Evolutionary conservation across 2,329 filamentous ascomycete genomes (phyloP), one percentile per base, ranked within the genome.

Genomic region (Alternaria metachromatica): DNA sequence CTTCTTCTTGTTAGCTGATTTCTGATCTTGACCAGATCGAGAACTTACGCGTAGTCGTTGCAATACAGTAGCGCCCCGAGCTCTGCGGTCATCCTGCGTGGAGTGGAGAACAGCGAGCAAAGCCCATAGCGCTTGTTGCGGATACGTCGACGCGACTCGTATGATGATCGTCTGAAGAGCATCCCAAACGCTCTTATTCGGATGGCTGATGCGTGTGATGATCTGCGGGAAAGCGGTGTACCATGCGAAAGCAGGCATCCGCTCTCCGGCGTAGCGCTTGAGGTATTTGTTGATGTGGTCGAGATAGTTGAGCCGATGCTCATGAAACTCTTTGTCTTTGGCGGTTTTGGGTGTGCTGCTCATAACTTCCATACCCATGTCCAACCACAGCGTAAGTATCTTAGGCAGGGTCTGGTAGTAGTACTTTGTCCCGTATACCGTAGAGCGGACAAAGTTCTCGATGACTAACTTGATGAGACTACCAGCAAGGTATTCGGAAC

Each of bases 341-440:
- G 67, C 61, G 8, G 65, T 63, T 15, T 69, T 69, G 8, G 75
- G 74, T 3, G 60, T 25, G 1, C 64, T 61, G 26, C 72, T 73
- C 51, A 74, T 87, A 37, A 93, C 85, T 63, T 92, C 89, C 41
- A 91, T 90, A 6, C 93, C 95, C 65, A 99, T 87, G 72, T 97
- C 95, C 41, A 99, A 85, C 95, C 96, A 99, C 3, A 99, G 84
- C 0, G 96, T 99, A 44, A 99, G 82, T 49, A 97, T 86, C 65
- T 96, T 92, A 0, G 96, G 96, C 33, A 99, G 84, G 0, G 94
- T 97, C 79, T 98, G 94, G 74, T 97, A 97, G 46, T 97, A 88
- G 79, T 98, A 97, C 80, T 98, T 99, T 50, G 93, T 96, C 30
- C 96, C 96, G 70, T 90, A 95, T 26, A 90, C 89, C 48, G 97